Conservation (phyloP, 2,329 filamentous ascomycete genomes). For the Fusarium subtropicale region DNA sequence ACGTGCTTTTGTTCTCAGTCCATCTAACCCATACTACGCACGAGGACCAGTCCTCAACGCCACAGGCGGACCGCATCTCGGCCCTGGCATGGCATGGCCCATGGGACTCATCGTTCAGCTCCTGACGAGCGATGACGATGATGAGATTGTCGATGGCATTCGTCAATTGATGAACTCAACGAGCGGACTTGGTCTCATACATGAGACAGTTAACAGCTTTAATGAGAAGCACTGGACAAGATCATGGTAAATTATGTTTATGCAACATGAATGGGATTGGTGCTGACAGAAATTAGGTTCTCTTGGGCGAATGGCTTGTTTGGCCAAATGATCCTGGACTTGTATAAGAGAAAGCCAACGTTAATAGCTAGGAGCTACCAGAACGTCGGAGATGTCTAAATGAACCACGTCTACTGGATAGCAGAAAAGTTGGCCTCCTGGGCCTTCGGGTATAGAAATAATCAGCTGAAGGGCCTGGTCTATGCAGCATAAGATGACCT, state of each 20-base stretch:
- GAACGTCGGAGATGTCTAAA: conserved; percentile 7
- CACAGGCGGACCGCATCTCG: conserved; percentile 64
- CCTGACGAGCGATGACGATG: conserved; percentile 79
- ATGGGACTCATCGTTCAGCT: conserved; percentile 86
- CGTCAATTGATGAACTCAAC: conserved; percentile 74
- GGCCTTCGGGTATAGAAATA: too few species aligned
- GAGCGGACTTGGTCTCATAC: conserved; percentile 79
- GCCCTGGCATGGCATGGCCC: conserved; percentile 82
- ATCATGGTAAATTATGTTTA: conserved; percentile 49
- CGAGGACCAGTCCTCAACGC: conserved; percentile 63
- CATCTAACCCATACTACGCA: conserved; percentile 79
- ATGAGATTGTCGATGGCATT: conserved; percentile 77
- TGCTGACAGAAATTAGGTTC: conserved; percentile 70
- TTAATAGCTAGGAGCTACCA: conserved; percentile 67
- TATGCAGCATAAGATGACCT: too few species aligned
- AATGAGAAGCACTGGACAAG: conserved; percentile 51
- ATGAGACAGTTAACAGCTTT: conserved; percentile 67
- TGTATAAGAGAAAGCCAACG: conserved; percentile 78
- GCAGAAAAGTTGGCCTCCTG: too few species aligned
- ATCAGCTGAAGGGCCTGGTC: too few species aligned
- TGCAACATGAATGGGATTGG: neutral
- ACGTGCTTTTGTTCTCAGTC: conserved; percentile 76
- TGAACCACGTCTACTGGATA: too few species aligned
- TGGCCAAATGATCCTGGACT: conserved; percentile 81
- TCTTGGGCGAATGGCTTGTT: conserved; percentile 92